These are phyloP conservation scores for Xylaria sp. DNA, from an alignment of 495 filamentous ascomycete genomes.

Conservation along the genomic window DNA sequence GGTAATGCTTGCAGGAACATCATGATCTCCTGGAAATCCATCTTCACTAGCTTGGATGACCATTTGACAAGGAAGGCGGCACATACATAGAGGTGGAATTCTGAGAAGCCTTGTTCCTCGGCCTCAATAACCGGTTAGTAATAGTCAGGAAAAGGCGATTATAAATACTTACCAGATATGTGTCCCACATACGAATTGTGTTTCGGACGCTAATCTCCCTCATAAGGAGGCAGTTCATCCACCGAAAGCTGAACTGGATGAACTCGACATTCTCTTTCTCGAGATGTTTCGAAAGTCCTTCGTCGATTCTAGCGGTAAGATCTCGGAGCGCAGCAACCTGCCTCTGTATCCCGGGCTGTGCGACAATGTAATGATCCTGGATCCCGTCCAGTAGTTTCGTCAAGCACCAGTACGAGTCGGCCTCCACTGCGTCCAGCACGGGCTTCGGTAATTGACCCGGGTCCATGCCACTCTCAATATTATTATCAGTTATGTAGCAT, in stretches of 20 bases:
- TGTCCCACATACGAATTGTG: conserved; percentile 99
- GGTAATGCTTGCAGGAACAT: conserved; percentile 98
- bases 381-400: conserved; percentile 97
- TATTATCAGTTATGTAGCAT: conserved; percentile 89
- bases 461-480: conserved; percentile 94
- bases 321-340: conserved; percentile 89
- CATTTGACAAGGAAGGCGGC: conserved; percentile 99
- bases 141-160: background rate
- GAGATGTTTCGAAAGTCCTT: conserved; percentile 82
- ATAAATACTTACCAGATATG: conserved; percentile 77
- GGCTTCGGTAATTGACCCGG: conserved; percentile 89
- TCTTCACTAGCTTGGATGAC: conserved; percentile 92
- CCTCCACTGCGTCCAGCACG: conserved; percentile 95
- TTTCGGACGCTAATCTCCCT: conserved; percentile 94
- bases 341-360: conserved; percentile 93
- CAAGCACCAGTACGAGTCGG: conserved; percentile 97
- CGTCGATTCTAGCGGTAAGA: conserved; percentile 88
- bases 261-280: conserved; percentile 93
- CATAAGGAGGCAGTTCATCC: conserved; percentile 99
- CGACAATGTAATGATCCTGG: conserved; percentile 98
- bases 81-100: conserved; percentile 98
- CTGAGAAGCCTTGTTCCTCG: conserved; percentile 97
- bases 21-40: conserved; percentile 99
- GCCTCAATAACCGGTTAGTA: conserved; percentile 61
- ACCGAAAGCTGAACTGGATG: conserved; percentile 98